Base-by-base conservation (phyloP, 1,284 basidiomycete species). In the Serendipita sp. region DNA sequence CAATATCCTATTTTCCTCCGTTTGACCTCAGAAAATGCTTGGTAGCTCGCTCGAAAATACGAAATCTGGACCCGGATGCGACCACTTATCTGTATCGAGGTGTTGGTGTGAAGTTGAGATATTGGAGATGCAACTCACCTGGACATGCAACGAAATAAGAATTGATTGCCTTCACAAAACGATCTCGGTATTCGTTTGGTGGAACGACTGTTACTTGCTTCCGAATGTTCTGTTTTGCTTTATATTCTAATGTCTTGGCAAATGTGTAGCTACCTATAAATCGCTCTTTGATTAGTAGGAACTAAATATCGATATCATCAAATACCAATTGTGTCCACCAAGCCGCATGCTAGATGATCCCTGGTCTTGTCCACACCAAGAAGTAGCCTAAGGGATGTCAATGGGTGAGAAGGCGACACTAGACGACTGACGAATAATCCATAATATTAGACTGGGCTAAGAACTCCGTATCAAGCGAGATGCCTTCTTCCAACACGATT, bases 321-420 rank as follows among this genome's bases (percentile, higher is more conserved):
- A 69, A 5, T 64, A 80, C 87, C 88, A 43, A 91, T 89, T 0
- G 87, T 88, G 70, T 91, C 88, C 2, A 91, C 87, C 0, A 91
- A 76, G 0, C 87, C 87, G 65, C 86, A 87, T 30, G 79, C 79
- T 62, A 90, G 82, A 68, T 85, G 78, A 66, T 82, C 83, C 63
- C 74, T 75, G 64, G 79, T 77, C 61, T 82, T 78, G 67, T 89
- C 83, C 8, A 91, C 74, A 3, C 85, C 84, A 1, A 88, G 75
- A 12, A 88, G 74, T 34, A 87, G 75, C 13, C 84, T 86, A 49
- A 62, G 0, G 22, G 38, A 12, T 22, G 15, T 50, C 64, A 17
- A 60, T 58, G 60, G 53, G 66, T 17, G 58, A 5, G 43, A 17
- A 47, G 44, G 12, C 32, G 41, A 45, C 61, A 12, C 41, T 43